Evolutionary conservation across 129 eudicot species (phyloP), one percentile per base, ranked within the genome.

Genomic region (Pulicaria dysenterica): DNA sequence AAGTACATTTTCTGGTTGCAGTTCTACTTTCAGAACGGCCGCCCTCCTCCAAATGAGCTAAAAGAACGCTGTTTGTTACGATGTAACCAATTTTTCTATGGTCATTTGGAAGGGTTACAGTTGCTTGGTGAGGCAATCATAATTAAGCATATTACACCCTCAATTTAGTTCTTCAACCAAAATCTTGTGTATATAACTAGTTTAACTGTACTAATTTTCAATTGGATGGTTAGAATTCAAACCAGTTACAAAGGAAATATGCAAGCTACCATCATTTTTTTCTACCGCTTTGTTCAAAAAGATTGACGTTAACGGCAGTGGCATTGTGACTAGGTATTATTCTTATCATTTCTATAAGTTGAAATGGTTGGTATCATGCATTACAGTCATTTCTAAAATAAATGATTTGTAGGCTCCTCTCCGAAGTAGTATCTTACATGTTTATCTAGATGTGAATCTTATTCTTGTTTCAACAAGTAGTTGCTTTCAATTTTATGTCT

Each of bases 231-330:
- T 84, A 89, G 96, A 90, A 85, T 90, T 90, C 45, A 90, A 90
- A 73, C 89, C 79, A 12, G 81, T 90, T 51, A 90, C 96, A 8
- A 87, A 87, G 81, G 96, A 90, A 77, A 83, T 90, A 15, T 90
- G 96, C 87, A 90, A 90, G 83, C 85, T 90, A 16, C 95, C 96
- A 15, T 87, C 96, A 17, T 90, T 87, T 79, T 87, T 87, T 83
- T 90, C 96, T 68, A 71, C 87, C 67, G 89, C 85, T 5, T 87
- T 90, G 44, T 90, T 90, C 57, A 85, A 75, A 75, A 81, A 82
- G 83, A 90, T 90, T 7, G 96, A 90, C 54, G 79, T 67, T 13
- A 73, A 81, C 48, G 69, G 75, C 61, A 83, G 86, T 12, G 95
- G 96, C 8, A 67, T 85, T 74, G 95, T 90, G 46, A 83, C 95